Evolutionary conservation across 371 early-diverging fungal species (phyloP), one percentile per base, ranked within the genome.

Genomic region (Encephalitozoon romaleae): DNA sequence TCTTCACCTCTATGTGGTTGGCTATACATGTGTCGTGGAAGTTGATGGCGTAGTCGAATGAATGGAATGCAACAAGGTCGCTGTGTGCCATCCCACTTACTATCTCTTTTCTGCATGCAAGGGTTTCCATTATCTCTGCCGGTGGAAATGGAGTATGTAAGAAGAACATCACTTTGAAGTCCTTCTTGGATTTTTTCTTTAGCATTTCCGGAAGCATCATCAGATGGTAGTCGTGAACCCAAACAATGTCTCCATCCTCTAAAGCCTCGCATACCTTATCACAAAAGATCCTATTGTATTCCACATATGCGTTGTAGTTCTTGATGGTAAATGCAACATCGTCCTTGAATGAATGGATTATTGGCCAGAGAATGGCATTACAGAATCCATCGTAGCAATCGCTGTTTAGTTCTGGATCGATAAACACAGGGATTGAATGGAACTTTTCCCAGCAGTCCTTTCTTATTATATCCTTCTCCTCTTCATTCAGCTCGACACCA

Each of bases 141-240:
- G 90, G 90, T 0, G 97, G 96, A 87, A 98, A 98, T 9, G 96
- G 94, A 26, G 96, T 94, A 83, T 99, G 98, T 66, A 97, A 86
- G 86, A 99, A 98, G 88, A 93, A 94, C 32, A 98, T 98, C 76
- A 99, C 91, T 83, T 91, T 91, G 74, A 94, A 89, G 72, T 90
- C 80, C 67, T 77, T 87, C 77, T 86, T 86, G 43, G 83, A 81
- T 8, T 81, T 83, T 70, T 88, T 86, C 25, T 91, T 86, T 45
- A 99, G 82, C 87, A 96, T 86, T 15, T 86, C 84, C 18, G 98
- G 97, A 39, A 98, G 87, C 45, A 96, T 86, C 94, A 98, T 94
- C 65, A 98, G 84, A 82, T 99, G 99, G 85, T 98, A 98, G 85
- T 98, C 98, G 71, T 99, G 98, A n/a, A 98, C 91, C 95, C 97